Evolutionary conservation across 352 stramenopile species (phyloP).

Genomic region (Pythium scleroteichum): DNA sequence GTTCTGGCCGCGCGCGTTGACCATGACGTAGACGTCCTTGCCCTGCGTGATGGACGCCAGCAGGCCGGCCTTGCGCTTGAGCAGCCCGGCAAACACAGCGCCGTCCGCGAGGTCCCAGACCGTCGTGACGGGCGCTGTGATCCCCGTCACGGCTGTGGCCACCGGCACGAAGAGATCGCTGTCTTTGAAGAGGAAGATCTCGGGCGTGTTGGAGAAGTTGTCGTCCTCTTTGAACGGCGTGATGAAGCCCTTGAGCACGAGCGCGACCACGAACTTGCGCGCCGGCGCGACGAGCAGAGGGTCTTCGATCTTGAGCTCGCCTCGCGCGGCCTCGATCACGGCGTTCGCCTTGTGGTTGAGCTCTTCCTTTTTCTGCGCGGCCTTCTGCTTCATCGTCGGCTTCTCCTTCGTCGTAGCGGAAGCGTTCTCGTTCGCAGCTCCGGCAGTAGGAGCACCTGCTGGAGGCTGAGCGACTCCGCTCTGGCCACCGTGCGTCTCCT

Average conservation of each 20-base stretch:
- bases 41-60: slow-evolving; percentile 52
- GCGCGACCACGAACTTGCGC: slow-evolving; percentile 21
- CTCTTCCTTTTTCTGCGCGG: background rate
- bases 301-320: background rate
- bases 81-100: slow-evolving; percentile 20
- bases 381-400: background rate
- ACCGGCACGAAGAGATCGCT: slow-evolving; percentile 48
- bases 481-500: background rate
- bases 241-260: slow-evolving; percentile 31
- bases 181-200: slow-evolving; percentile 41
- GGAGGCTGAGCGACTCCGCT: too few species aligned
- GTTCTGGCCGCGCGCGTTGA: slow-evolving; percentile 44
- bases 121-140: slow-evolving; percentile 30
- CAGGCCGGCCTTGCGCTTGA: slow-evolving; percentile 60
- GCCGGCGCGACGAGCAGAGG: background rate
- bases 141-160: slow-evolving; percentile 33
- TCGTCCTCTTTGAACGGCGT: slow-evolving; percentile 32
- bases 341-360: background rate
- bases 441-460: background rate
- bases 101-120: slow-evolving; percentile 25
- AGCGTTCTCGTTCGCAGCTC: background rate
- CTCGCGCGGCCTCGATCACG: background rate
- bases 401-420: background rate
- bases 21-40: slow-evolving; percentile 55
- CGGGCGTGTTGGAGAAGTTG: slow-evolving; percentile 39